Percentiles rank a stretch among this genome's conserved stretches.
Conservation (phyloP, 495 filamentous ascomycete species). For the Tuber indicum region DNA sequence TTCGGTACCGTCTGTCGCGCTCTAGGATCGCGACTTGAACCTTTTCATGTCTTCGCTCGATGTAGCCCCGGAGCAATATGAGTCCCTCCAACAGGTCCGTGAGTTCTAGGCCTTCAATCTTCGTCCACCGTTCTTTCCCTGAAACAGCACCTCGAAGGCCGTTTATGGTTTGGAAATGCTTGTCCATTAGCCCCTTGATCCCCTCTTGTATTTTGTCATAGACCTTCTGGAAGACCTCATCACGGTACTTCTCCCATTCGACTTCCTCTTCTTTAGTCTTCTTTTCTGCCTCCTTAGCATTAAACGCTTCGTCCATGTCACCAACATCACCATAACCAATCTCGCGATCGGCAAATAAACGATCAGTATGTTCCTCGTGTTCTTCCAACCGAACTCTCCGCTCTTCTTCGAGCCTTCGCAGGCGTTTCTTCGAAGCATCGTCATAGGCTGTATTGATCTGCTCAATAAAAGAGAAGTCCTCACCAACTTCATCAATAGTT, state of each 20-base stretch:
- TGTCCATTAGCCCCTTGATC: conserved; percentile 38
- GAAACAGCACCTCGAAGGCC: conserved; percentile 19
- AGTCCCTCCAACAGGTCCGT: conserved; percentile 38
- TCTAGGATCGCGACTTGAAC: conserved; percentile 42
- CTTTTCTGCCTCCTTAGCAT: conserved; percentile 26
- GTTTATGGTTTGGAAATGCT: conserved; percentile 17
- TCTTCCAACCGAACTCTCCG: conserved; percentile 23
- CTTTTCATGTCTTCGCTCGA: conserved; percentile 42
- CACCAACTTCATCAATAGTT: conserved; percentile 29
- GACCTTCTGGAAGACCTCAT: conserved; percentile 36
- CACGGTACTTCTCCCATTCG: conserved; percentile 34
- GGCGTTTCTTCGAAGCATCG: conserved; percentile 22
- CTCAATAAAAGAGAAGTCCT: conserved; percentile 40
- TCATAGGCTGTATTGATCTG: conserved; percentile 26
- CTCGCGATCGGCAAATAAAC: conserved; percentile 32
- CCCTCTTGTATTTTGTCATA: conserved; percentile 40
- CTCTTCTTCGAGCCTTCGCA: conserved; percentile 29
- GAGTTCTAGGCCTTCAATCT: conserved; percentile 14
- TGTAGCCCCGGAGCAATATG: conserved; percentile 28
- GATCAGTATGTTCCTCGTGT: conserved; percentile 28
- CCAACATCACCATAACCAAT: conserved; percentile 40
- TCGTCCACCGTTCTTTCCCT: conserved; percentile 37
- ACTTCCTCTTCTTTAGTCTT: conserved; percentile 33
- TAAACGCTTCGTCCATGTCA: conserved; percentile 37
- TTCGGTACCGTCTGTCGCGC: conserved; percentile 43